These are phyloP conservation scores for Stephania yunnanensis DNA, from an alignment of 164 flowering plant species.

Conservation along the genomic window DNA sequence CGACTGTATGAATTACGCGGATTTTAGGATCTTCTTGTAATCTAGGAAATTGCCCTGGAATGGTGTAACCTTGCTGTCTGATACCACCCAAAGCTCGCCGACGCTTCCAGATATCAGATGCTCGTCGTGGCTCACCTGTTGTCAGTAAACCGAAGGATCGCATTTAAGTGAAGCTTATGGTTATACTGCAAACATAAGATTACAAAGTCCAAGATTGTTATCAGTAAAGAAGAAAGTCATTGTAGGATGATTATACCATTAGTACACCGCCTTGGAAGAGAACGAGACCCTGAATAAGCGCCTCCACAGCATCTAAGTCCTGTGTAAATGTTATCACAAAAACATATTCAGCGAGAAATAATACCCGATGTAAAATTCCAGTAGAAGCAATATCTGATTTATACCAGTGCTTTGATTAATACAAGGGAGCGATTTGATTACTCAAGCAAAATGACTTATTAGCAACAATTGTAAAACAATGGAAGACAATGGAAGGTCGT, in stretches of 20 bases:
- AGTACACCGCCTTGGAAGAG: slow-evolving; percentile 97
- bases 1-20: slow-evolving; percentile 20
- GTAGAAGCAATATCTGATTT: too few species aligned
- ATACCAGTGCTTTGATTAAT: too few species aligned
- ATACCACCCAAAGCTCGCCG: slow-evolving; percentile 92
- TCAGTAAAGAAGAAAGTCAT: not conserved
- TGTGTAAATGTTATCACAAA: slow-evolving; percentile 9
- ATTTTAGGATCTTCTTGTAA: slow-evolving; percentile 79
- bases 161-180: not conserved
- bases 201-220: not conserved
- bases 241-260: slow-evolving; percentile 48
- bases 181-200: not conserved
- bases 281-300: slow-evolving; percentile 98
- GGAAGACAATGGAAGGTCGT: not conserved
- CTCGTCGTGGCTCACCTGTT: slow-evolving; percentile 97
- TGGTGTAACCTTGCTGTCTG: slow-evolving; percentile 66
- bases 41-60: slow-evolving; percentile 83
- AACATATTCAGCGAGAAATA: not conserved
- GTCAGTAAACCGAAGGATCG: not conserved
- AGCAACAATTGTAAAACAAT: not conserved
- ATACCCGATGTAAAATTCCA: too few species aligned
- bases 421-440: not conserved
- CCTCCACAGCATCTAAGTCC: slow-evolving; percentile 99
- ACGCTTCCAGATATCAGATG: slow-evolving; percentile 97
- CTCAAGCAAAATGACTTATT: not conserved